Evolutionary conservation across 371 early-diverging fungal genomes (phyloP).

Genomic region (Syncephalastrum contaminatum): DNA sequence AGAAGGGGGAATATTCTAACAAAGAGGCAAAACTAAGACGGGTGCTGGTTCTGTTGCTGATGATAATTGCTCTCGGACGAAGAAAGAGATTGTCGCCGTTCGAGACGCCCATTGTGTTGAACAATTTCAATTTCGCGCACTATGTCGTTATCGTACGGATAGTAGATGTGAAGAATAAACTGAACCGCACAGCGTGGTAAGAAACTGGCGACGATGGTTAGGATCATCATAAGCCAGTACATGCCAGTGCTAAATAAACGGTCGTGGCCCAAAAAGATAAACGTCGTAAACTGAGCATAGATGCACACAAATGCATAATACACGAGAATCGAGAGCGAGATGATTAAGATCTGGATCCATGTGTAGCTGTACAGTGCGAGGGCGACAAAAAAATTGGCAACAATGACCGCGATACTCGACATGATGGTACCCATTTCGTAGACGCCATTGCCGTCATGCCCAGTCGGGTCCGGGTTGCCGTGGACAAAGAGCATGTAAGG

Average conservation of each 20-base stretch:
- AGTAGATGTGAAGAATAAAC: constrained; percentile 44
- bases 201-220: constrained; percentile 49
- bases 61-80: background rate
- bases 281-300: constrained; percentile 46
- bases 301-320: constrained; percentile 50
- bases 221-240: constrained; percentile 53
- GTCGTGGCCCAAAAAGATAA: constrained; percentile 43
- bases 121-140: constrained; percentile 58
- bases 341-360: constrained; percentile 65
- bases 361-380: constrained; percentile 78
- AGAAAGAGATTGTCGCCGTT: background rate
- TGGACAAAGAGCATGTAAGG: constrained; percentile 57
- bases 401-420: constrained; percentile 72
- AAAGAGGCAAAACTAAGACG: background rate
- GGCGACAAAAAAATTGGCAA: constrained; percentile 81
- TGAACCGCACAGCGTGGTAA: constrained; percentile 52
- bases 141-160: constrained; percentile 67
- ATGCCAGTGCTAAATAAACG: constrained; percentile 46
- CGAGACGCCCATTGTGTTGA: constrained; percentile 10
- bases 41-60: background rate
- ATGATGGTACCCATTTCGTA: constrained; percentile 81
- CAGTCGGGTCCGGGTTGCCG: constrained; percentile 49
- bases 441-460: constrained; percentile 61
- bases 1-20: too few relatives aligned
- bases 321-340: constrained; percentile 51